Evolutionary conservation across 78 protist genomes (phyloP).

Genomic region (Dictyostelium brefeldianum): DNA sequence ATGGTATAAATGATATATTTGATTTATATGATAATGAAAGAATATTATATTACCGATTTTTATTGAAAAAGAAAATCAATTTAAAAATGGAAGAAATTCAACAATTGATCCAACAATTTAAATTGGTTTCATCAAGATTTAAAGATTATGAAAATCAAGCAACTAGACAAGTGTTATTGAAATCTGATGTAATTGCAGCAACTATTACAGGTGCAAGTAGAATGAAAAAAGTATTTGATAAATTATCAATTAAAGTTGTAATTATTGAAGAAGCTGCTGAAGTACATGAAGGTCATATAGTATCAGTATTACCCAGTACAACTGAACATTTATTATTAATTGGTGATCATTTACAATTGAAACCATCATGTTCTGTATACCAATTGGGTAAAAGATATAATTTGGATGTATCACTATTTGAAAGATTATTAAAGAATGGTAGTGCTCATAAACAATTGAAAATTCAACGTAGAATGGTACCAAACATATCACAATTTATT

Average conservation of each 20-base stretch:
- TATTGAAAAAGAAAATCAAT: slow-evolving; percentile 7
- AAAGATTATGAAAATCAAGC: slow-evolving; percentile 36
- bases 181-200: slow-evolving; percentile 55
- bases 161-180: not conserved
- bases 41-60: slow-evolving; percentile 10
- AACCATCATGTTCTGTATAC: slow-evolving; percentile 82
- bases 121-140: not conserved
- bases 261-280: slow-evolving; percentile 85
- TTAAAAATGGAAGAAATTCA: not conserved
- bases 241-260: slow-evolving; percentile 26
- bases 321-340: slow-evolving; percentile 89
- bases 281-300: slow-evolving; percentile 90
- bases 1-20: slow-evolving; percentile 8
- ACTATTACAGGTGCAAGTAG: slow-evolving; percentile 60
- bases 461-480: slow-evolving; percentile 93
- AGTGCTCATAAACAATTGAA: slow-evolving; percentile 33
- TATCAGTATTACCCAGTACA: slow-evolving; percentile 66
- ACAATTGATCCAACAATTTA: not conserved
- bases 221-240: slow-evolving; percentile 27
- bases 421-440: slow-evolving; percentile 83
- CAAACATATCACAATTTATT: slow-evolving; percentile 84
- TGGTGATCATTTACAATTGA: slow-evolving; percentile 96
- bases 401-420: slow-evolving; percentile 88
- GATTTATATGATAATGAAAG: not conserved
- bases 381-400: slow-evolving; percentile 34